phyloP scores from a whole-genome alignment of 306 rosid genomes.

The Astragalus glycyphyllos region DNA sequence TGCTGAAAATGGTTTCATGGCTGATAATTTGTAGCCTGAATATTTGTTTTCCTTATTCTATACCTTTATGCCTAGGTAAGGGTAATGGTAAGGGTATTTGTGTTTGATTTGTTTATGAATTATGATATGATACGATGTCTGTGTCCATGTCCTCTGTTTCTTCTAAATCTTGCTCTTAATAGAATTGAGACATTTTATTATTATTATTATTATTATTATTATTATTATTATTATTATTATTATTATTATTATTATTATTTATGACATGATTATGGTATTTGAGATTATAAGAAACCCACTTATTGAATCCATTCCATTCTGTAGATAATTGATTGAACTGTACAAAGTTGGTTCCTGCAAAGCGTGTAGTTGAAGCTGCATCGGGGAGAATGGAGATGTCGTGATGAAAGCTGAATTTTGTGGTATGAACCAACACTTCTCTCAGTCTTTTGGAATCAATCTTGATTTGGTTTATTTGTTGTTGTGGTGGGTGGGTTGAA shows the following conservation, averaged over 20 bases:
- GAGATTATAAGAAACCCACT: slow-evolving; percentile 27
- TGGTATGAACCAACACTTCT: slow-evolving; percentile 49
- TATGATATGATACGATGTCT: slow-evolving; percentile 24
- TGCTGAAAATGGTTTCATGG: slow-evolving; percentile 21
- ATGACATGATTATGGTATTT: slow-evolving; percentile 27
- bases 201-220: too few relatives aligned
- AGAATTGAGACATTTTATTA: slow-evolving; percentile 9
- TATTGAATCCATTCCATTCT: slow-evolving; percentile 28
- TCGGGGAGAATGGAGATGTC: slow-evolving; percentile 39
- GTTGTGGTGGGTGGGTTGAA: slow-evolving; percentile 32
- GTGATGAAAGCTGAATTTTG: slow-evolving; percentile 46
- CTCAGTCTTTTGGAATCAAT: slow-evolving; percentile 40
- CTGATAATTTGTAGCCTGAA: slow-evolving; percentile 16
- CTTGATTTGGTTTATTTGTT: too few relatives aligned
- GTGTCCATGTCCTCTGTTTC: neutral
- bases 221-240: too few relatives aligned
- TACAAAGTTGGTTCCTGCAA: slow-evolving; percentile 18
- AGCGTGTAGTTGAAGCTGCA: slow-evolving; percentile 37
- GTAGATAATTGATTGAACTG: neutral
- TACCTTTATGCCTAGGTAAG: slow-evolving; percentile 27
- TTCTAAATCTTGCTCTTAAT: slow-evolving; percentile 32
- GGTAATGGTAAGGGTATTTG: slow-evolving; percentile 12
- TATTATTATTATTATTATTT: too few relatives aligned
- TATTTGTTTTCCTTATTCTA: slow-evolving; percentile 33
- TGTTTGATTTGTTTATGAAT: neutral